Conservation (phyloP, 139 green algal species). For the Chlorella sp. region DNA sequence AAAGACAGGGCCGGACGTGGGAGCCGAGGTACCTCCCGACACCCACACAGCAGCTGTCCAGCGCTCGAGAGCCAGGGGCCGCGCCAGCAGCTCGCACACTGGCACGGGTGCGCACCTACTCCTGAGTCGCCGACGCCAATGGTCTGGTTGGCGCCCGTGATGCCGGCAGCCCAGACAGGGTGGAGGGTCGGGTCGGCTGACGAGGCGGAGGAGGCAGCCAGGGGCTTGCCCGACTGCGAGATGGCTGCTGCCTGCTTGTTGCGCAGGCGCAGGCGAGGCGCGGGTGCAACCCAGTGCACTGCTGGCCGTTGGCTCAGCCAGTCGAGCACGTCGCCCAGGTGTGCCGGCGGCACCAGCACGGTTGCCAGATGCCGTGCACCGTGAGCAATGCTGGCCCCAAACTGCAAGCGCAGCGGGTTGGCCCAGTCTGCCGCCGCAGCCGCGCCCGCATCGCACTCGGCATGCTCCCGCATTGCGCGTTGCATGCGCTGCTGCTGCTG, state of each 20-base stretch:
- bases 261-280: conserved; percentile 39
- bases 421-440: conserved; percentile 37
- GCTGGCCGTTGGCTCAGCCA: conserved; percentile 36
- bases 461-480: conserved; percentile 5
- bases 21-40: neutral
- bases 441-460: conserved; percentile 7
- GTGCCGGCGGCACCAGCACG: conserved; percentile 4
- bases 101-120: conserved; percentile 50
- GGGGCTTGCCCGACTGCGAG: conserved; percentile 39
- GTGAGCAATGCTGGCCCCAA: neutral
- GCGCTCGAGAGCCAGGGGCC: neutral
- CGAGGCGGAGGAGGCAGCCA: neutral
- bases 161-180: conserved; percentile 75
- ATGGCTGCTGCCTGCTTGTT: conserved; percentile 62
- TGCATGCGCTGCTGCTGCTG: neutral
- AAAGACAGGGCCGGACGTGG: neutral
- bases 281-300: conserved; percentile 53
- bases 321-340: conserved; percentile 18
- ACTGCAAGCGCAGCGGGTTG: neutral
- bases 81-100: neutral
- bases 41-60: neutral
- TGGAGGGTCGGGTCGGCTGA: conserved; percentile 37
- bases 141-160: conserved; percentile 70
- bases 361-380: neutral
- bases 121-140: conserved; percentile 91